phyloP scores from a whole-genome alignment of 1,284 basidiomycete genomes.

The Ceratobasidium sp. region DNA sequence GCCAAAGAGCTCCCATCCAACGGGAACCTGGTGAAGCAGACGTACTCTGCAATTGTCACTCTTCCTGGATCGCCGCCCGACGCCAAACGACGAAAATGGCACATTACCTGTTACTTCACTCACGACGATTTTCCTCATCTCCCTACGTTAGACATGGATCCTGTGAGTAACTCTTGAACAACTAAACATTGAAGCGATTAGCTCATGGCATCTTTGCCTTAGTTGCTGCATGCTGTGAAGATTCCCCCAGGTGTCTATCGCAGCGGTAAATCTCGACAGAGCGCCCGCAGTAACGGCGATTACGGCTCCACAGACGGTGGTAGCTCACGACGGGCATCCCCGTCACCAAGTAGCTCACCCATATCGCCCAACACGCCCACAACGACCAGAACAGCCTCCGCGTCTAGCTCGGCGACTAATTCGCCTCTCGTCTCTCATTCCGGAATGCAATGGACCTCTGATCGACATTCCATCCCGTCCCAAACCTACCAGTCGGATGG shows the following conservation, averaged over 20 bases:
- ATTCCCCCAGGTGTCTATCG: conserved; percentile 69
- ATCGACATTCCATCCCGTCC: conserved; percentile 3
- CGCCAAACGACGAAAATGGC: conserved; percentile 65
- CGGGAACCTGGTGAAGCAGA: conserved; percentile 66
- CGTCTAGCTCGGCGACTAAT: conserved; percentile 42
- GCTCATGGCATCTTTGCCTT: neutral
- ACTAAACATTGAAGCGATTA: neutral
- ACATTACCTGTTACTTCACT: conserved; percentile 70
- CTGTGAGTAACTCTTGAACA: conserved; percentile 45
- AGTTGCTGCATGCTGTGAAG: conserved; percentile 59
- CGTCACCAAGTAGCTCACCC: conserved; percentile 35
- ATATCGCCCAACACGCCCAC: conserved; percentile 38
- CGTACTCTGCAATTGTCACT: conserved; percentile 70
- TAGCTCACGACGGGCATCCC: conserved; percentile 47
- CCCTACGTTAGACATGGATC: conserved; percentile 68
- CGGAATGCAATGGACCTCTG: conserved; percentile 41
- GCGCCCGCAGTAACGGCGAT: conserved; percentile 48
- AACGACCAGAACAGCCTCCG: conserved; percentile 48
- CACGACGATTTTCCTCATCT: conserved; percentile 68
- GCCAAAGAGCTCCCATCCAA: conserved; percentile 33
- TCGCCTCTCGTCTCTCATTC: conserved; percentile 42
- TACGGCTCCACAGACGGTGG: conserved; percentile 19
- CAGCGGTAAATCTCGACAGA: conserved; percentile 67
- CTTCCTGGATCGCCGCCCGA: conserved; percentile 56
- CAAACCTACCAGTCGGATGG: conserved; percentile 21